Base-by-base conservation (phyloP, 2,329 filamentous ascomycete species). In the Plectosphaerella sp. region DNA sequence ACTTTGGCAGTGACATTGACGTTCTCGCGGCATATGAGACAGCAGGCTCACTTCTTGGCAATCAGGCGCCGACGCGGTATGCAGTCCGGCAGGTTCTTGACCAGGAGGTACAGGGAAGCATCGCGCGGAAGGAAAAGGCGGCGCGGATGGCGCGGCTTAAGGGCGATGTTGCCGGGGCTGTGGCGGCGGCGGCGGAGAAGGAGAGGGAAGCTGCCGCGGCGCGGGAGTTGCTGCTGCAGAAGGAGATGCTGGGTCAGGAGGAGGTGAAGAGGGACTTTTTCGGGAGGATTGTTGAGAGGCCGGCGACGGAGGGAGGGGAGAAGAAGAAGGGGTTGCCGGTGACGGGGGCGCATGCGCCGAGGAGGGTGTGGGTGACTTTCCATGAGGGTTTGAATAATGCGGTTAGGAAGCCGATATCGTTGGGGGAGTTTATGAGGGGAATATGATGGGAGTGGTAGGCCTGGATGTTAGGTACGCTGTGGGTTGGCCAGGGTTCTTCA, bases 321-420 rank as follows among this genome's bases (percentile, higher is more conserved):
- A 65, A 62, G 37, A 66, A 59, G 55, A 61, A 61, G 54, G 67
- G 62, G 4, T 9, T 33, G 28, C 28, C 28, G 22, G 22, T 22
- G 28, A 33, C 28, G 28, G 28, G 28, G 8, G 28, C 28, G 11
- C 28, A 33, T 33, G 28, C 28, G 39, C 66, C 69, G 43, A 69
- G 74, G 52, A 77, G 86, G 60, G 87, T 92, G 4, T 96, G 91
- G 91, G 84, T 96, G 42, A 93, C 84, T 57, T 97, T 86, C 67
- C 86, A 96, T 62, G 92, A 97, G 72, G 92, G 92, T 0, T 85
- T 91, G 65, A 94, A 91, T 52, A 96, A 97, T 76, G 92, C 92
- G 11, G 92, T 97, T 55, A 80, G 88, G 67, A 96, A 96, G 67
- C 89, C 91, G 3, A 84, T 97, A 56, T 88, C 88, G 9, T 67